phyloP scores from a whole-genome alignment of 352 stramenopile genomes.

The Globisporangium paroecandrum region DNA sequence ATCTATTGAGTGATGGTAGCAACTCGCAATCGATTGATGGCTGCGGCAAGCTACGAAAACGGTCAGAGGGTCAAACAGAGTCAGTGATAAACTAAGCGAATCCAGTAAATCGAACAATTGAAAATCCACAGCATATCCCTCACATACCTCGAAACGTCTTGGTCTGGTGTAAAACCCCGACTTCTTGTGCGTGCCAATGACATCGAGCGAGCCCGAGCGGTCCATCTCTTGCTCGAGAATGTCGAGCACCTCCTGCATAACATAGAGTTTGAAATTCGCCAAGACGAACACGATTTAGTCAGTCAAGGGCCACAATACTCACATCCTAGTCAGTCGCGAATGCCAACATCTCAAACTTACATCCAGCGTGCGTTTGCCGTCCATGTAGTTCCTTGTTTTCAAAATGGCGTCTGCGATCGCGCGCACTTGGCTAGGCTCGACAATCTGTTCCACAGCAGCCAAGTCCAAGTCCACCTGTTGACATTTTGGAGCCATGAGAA shows the following conservation, averaged over 20 bases:
- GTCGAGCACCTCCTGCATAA: slow-evolving; percentile 50
- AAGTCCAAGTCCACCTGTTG: slow-evolving; percentile 80
- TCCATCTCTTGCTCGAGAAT: slow-evolving; percentile 70
- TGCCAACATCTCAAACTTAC: not conserved
- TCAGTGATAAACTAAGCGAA: slow-evolving; percentile 1
- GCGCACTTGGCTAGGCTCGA: slow-evolving; percentile 85
- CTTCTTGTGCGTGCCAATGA: slow-evolving; percentile 48
- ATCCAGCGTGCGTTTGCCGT: slow-evolving; percentile 51
- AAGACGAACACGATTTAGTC: not conserved
- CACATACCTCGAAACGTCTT: slow-evolving; percentile 71
- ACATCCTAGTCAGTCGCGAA: not conserved
- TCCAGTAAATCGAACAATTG: not conserved
- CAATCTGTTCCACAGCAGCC: slow-evolving; percentile 83
- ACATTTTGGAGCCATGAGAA: not conserved
- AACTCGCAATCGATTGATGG: slow-evolving; percentile 82
- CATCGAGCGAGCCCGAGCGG: slow-evolving; percentile 56
- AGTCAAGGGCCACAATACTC: not conserved
- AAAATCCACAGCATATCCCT: not conserved
- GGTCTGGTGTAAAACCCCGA: slow-evolving; percentile 75
- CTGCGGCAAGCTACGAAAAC: slow-evolving; percentile 67
- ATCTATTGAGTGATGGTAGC: slow-evolving; percentile 66
- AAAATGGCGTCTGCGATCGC: slow-evolving; percentile 73
- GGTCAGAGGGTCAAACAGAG: slow-evolving; percentile 5
- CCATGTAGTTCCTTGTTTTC: slow-evolving; percentile 51
- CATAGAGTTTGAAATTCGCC: not conserved